Evolutionary conservation across 495 filamentous ascomycete species (phyloP).

Genomic region (Aspergillus coremiiformis): DNA sequence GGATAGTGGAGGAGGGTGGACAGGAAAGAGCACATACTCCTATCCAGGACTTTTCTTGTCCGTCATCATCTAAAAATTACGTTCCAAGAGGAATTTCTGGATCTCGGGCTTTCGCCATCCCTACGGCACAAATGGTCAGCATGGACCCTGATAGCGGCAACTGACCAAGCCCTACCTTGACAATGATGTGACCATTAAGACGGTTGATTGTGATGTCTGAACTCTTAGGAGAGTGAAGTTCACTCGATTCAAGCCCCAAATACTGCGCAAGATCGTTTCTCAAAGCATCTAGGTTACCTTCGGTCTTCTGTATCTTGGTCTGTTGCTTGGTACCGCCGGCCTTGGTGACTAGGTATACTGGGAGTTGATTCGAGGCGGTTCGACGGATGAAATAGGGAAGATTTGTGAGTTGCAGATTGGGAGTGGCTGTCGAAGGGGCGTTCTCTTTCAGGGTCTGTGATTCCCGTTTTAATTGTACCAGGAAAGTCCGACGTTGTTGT

Average conservation of each 20-base stretch:
- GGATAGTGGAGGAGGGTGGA: background rate
- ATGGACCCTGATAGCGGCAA: background rate
- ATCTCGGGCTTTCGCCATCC: constrained; percentile 48
- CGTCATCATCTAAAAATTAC: constrained; percentile 32
- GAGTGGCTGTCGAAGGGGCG: constrained; percentile 21
- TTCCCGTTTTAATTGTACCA: constrained; percentile 34
- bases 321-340: constrained; percentile 68
- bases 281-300: constrained; percentile 58
- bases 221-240: constrained; percentile 21
- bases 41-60: constrained; percentile 8
- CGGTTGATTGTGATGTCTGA: constrained; percentile 49
- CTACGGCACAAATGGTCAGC: constrained; percentile 18
- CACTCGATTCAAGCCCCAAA: constrained; percentile 38
- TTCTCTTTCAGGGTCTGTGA: constrained; percentile 35
- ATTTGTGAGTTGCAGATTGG: constrained; percentile 30
- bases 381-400: constrained; percentile 68
- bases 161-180: constrained; percentile 43
- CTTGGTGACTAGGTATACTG: constrained; percentile 72
- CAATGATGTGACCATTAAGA: constrained; percentile 55
- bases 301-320: constrained; percentile 70
- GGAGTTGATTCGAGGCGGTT: constrained; percentile 61
- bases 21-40: constrained; percentile 1
- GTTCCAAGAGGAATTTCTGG: constrained; percentile 38
- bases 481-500: constrained; percentile 35
- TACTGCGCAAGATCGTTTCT: constrained; percentile 42